Conservation (phyloP, 805 yeast genomes). For the Candida glaebosa region DNA sequence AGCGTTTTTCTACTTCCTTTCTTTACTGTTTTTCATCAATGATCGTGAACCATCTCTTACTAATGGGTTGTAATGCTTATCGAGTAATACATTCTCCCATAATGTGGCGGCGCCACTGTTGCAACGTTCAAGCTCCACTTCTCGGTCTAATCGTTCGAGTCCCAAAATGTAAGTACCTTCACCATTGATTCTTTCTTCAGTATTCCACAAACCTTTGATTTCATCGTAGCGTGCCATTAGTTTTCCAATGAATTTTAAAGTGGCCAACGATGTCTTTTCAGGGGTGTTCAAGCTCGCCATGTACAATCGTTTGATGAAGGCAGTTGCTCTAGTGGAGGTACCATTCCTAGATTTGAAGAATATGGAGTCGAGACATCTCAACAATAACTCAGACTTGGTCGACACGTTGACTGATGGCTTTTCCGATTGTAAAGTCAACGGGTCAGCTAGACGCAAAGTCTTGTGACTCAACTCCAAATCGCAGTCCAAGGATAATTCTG, state of each 20-base stretch:
- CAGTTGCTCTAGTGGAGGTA: constrained; percentile 61
- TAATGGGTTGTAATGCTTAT: constrained; percentile 78
- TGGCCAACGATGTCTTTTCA: constrained; percentile 79
- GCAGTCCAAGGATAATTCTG: constrained; percentile 69
- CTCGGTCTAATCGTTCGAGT: constrained; percentile 40
- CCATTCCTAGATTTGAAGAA: constrained; percentile 77
- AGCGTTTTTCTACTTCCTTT: constrained; percentile 1
- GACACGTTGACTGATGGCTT: constrained; percentile 81
- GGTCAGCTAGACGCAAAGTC: constrained; percentile 77
- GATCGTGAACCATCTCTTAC: constrained; percentile 64
- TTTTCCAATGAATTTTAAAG: constrained; percentile 74
- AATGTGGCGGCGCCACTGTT: constrained; percentile 86
- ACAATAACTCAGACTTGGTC: constrained; percentile 80
- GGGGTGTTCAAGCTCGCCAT: constrained; percentile 71
- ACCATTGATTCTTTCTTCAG: constrained; percentile 84
- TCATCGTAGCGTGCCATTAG: constrained; percentile 65
- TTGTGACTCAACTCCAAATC: constrained; percentile 85
- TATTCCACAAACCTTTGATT: constrained; percentile 70
- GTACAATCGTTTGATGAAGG: constrained; percentile 80
- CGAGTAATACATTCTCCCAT: constrained; percentile 82
- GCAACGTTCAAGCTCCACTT: constrained; percentile 62
- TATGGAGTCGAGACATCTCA: constrained; percentile 73
- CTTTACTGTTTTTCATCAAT: constrained; percentile 37
- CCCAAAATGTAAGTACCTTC: constrained; percentile 61
- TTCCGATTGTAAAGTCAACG: constrained; percentile 43